These are phyloP conservation scores for Salix arbutifolia DNA, from an alignment of 345 rosid genomes.

Conservation along the genomic window DNA sequence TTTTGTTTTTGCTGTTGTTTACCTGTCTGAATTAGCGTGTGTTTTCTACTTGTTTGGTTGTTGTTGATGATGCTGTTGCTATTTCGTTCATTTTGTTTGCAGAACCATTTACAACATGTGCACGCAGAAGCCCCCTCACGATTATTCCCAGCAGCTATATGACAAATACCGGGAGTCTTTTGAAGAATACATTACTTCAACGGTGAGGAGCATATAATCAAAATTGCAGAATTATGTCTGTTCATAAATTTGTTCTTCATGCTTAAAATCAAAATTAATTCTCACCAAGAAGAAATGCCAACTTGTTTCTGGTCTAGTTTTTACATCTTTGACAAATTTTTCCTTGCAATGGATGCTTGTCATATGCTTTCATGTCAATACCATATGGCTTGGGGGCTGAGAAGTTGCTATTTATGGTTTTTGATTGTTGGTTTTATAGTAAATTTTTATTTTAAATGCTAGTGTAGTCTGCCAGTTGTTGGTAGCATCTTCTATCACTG, in stretches of 20 bases:
- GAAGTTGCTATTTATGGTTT: not conserved
- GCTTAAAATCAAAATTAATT: not conserved
- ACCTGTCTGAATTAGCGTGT: no score
- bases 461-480: not conserved
- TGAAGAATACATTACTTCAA: constrained; percentile 22
- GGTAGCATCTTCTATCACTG: not conserved
- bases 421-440: not conserved
- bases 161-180: constrained; percentile 29
- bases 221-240: not conserved
- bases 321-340: not conserved
- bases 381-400: not conserved
- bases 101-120: constrained; percentile 41
- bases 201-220: constrained; percentile 12
- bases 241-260: not conserved
- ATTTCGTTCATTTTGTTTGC: not conserved
- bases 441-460: not conserved
- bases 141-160: constrained; percentile 34
- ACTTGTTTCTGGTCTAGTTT: not conserved
- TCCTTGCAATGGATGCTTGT: not conserved
- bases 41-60: not conserved
- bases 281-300: not conserved
- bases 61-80: not conserved
- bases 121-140: constrained; percentile 34
- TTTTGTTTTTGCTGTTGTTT: not conserved
- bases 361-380: not conserved